Percentiles rank a stretch among this genome's conserved stretches.
phyloP scores from a whole-genome alignment of 306 rosid genomes.

The Purshia tridentata region DNA sequence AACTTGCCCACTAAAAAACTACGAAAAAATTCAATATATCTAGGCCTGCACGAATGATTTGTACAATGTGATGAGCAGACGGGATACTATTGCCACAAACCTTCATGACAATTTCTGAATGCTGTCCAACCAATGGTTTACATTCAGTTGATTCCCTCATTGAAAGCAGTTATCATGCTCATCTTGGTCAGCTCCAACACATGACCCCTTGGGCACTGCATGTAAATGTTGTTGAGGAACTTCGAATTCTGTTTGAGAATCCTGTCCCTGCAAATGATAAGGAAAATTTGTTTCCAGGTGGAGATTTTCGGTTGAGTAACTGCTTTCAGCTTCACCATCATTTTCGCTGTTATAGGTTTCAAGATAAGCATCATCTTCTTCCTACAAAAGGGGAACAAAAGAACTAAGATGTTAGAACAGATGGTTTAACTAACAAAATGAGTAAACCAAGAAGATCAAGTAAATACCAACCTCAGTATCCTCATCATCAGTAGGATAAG shows the following conservation, averaged over 20 bases:
- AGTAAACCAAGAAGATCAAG: constrained; percentile 10
- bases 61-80: neutral
- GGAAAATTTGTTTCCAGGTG: constrained; percentile 32
- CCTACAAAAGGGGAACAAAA: constrained; percentile 27
- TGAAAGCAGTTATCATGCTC: constrained; percentile 13
- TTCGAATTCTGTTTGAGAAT: constrained; percentile 26
- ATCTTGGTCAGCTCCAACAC: neutral
- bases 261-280: constrained; percentile 31
- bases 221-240: neutral
- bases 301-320: constrained; percentile 26
- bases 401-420: neutral
- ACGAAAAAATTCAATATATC: neutral
- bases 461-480: constrained; percentile 52
- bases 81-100: neutral
- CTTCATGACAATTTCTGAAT: neutral
- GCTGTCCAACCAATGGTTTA: neutral
- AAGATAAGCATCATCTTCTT: constrained; percentile 54
- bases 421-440: neutral
- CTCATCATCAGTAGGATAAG: constrained; percentile 61
- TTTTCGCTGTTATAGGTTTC: constrained; percentile 38
- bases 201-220: neutral
- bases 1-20: neutral
- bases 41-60: constrained; percentile 1
- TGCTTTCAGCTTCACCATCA: constrained; percentile 42
- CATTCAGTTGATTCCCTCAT: neutral